These are phyloP conservation scores for Paraconiothyrium sp. DNA, from an alignment of 2,329 filamentous ascomycete species.

Conservation along the genomic window DNA sequence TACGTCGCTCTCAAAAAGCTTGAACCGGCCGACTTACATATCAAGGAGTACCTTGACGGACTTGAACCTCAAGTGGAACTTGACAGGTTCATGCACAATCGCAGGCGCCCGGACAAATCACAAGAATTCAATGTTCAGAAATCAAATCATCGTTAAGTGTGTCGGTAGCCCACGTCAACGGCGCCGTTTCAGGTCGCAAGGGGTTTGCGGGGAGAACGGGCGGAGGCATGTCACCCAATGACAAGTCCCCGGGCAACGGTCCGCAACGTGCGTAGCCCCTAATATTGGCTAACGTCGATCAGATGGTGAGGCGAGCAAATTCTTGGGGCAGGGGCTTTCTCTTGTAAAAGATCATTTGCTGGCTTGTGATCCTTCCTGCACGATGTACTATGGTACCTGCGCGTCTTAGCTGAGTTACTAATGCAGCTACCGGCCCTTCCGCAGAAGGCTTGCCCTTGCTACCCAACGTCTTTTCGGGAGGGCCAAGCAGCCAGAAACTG, in stretches of 20 bases:
- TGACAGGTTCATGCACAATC: background rate
- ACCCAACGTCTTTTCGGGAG: background rate
- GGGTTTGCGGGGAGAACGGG: background rate
- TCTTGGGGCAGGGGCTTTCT: background rate
- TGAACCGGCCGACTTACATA: background rate
- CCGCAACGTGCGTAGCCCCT: background rate
- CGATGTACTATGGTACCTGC: background rate
- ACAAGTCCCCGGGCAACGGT: background rate
- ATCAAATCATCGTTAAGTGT: background rate
- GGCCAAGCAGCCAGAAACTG: background rate
- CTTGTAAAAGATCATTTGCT: background rate
- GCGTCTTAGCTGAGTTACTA: background rate
- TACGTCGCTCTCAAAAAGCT: background rate
- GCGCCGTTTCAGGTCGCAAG: background rate
- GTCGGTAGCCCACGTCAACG: background rate
- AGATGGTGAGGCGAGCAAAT: background rate
- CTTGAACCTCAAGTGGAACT: background rate
- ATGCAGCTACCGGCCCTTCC: slow-evolving; percentile 3
- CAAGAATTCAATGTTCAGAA: background rate
- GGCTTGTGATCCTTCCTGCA: background rate
- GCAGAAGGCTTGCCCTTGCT: background rate
- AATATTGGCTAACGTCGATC: background rate
- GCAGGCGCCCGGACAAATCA: background rate
- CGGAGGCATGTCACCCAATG: background rate
- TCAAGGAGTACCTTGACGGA: background rate